Evolutionary conservation across 495 filamentous ascomycete species (phyloP).

Genomic region (Delitschia confertaspora): DNA sequence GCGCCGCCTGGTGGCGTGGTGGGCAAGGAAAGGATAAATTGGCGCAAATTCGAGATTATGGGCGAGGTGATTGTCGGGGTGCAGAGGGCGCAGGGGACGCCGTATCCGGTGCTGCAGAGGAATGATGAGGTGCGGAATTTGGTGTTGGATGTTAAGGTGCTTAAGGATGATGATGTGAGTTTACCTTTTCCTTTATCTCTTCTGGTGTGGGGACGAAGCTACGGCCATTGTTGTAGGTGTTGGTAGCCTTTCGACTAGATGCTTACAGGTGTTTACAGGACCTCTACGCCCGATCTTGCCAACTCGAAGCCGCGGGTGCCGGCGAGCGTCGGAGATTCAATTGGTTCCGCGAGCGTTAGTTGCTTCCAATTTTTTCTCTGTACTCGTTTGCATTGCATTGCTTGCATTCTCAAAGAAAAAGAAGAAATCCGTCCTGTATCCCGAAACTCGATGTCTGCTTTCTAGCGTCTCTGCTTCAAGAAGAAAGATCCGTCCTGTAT

Average conservation of each 20-base stretch:
- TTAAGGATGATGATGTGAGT: constrained; percentile 53
- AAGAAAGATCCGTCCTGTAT: no score
- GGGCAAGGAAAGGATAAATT: constrained; percentile 63
- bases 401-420: no score
- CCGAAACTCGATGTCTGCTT: no score
- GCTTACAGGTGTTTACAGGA: constrained; percentile 37
- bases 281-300: constrained; percentile 51
- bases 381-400: no score
- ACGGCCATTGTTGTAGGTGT: no score
- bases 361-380: background rate
- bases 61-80: constrained; percentile 84
- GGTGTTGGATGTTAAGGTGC: constrained; percentile 57
- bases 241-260: no score
- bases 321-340: constrained; percentile 21
- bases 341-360: constrained; percentile 31
- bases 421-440: no score
- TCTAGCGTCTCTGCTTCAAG: no score
- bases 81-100: constrained; percentile 77
- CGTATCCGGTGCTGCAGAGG: constrained; percentile 61
- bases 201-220: background rate
- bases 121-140: constrained; percentile 60
- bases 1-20: constrained; percentile 23
- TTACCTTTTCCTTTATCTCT: background rate
- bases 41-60: constrained; percentile 97
- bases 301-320: constrained; percentile 39